Evolutionary conservation across 2,329 filamentous ascomycete genomes (phyloP).

Genomic region (Cytospora schulzeri): DNA sequence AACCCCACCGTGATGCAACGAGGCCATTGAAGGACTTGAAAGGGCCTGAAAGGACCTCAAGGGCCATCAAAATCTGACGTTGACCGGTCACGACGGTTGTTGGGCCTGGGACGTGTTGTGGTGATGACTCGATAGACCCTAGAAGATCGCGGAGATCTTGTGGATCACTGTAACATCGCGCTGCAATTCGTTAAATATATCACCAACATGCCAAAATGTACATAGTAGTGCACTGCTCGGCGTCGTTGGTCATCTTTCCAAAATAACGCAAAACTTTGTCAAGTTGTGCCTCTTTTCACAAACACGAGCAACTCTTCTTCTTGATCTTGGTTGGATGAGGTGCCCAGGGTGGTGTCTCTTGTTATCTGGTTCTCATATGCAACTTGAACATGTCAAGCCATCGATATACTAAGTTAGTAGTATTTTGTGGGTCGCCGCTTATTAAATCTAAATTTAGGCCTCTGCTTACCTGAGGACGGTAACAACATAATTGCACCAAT

Average conservation of each 20-base stretch:
- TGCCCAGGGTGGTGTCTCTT: too few species aligned
- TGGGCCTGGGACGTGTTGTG: background rate
- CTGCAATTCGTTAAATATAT: background rate
- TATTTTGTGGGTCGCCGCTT: too few species aligned
- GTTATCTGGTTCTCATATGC: too few species aligned
- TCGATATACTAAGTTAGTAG: too few species aligned
- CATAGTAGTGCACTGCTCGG: background rate
- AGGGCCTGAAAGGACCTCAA: too few species aligned
- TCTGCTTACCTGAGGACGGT: too few species aligned
- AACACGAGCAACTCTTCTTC: too few species aligned
- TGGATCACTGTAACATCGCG: background rate
- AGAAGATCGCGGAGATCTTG: too few species aligned
- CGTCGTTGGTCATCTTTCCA: background rate
- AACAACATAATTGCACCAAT: too few species aligned
- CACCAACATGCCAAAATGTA: background rate
- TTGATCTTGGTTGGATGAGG: too few species aligned
- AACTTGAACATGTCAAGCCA: too few species aligned
- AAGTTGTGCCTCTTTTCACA: conserved; percentile 29
- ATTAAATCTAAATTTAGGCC: too few species aligned
- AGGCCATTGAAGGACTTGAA: background rate
- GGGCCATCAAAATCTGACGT: background rate
- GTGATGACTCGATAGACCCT: background rate
- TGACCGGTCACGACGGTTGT: background rate
- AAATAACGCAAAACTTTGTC: background rate
- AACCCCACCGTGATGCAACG: background rate